Evolutionary conservation across 306 rosid species (phyloP).

Genomic region (Cicer judaicum): DNA sequence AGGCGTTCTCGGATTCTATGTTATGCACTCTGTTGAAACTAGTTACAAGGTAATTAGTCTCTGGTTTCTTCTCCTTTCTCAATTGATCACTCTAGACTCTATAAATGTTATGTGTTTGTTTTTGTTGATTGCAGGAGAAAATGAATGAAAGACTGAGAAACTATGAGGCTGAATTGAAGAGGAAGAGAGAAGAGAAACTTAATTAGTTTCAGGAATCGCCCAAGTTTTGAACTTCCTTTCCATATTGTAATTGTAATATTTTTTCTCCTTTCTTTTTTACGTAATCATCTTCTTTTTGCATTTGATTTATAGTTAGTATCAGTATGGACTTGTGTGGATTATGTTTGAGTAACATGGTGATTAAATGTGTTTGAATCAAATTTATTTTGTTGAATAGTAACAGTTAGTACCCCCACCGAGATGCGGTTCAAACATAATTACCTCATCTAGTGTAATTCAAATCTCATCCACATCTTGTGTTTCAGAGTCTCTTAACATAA

Average conservation of each 20-base stretch:
- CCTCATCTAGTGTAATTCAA: too few species aligned
- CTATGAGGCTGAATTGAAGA: constrained; percentile 72
- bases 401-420: too few species aligned
- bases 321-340: neutral
- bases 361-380: neutral
- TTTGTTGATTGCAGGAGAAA: constrained; percentile 62
- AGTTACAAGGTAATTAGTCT: constrained; percentile 65
- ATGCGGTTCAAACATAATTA: too few species aligned
- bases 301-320: constrained; percentile 1
- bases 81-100: neutral
- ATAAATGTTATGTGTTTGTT: constrained; percentile 11
- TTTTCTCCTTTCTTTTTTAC: neutral
- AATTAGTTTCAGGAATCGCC: constrained; percentile 68
- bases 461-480: too few species aligned
- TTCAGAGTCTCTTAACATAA: too few species aligned
- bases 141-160: constrained; percentile 69
- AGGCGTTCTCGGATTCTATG: constrained; percentile 85
- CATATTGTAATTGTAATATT: neutral
- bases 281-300: neutral
- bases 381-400: neutral
- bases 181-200: constrained; percentile 58
- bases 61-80: constrained; percentile 11
- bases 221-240: constrained; percentile 36
- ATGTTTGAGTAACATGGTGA: neutral
- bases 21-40: constrained; percentile 75